Evolutionary conservation across 495 filamentous ascomycete genomes (phyloP).

Genomic region (Sporormia fimetaria): DNA sequence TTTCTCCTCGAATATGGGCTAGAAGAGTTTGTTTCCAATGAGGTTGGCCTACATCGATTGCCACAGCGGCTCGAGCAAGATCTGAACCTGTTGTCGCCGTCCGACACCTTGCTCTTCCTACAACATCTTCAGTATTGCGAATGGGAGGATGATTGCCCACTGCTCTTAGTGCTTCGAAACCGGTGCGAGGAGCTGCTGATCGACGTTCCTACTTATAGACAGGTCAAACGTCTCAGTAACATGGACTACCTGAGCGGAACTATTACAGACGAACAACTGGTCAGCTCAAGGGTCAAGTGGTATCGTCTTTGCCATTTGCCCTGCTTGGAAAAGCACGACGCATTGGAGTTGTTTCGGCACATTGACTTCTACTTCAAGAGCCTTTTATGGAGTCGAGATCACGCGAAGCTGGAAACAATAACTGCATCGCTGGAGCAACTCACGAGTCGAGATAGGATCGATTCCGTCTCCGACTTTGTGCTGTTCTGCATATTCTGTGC

Average conservation of each 20-base stretch:
- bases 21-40: conserved; percentile 19
- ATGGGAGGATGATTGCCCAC: conserved; percentile 18
- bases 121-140: conserved; percentile 41
- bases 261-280: conserved; percentile 34
- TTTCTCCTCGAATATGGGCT: conserved; percentile 42
- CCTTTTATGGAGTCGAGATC: conserved; percentile 36
- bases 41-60: conserved; percentile 33
- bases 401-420: conserved; percentile 36
- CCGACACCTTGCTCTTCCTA: conserved; percentile 41
- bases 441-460: conserved; percentile 31
- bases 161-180: conserved; percentile 14
- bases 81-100: conserved; percentile 42
- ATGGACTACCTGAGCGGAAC: conserved; percentile 41
- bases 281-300: conserved; percentile 42
- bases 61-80: conserved; percentile 41
- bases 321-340: conserved; percentile 34
- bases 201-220: conserved; percentile 40
- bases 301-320: conserved; percentile 38
- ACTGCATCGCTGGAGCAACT: conserved; percentile 33
- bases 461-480: conserved; percentile 42
- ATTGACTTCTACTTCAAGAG: conserved; percentile 34
- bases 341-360: conserved; percentile 38
- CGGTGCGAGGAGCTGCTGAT: conserved; percentile 39
- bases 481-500: conserved; percentile 46
- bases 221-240: conserved; percentile 41